phyloP scores from a whole-genome alignment of 2,329 filamentous ascomycete species.

The Pseudogymnoascus pannorum region DNA sequence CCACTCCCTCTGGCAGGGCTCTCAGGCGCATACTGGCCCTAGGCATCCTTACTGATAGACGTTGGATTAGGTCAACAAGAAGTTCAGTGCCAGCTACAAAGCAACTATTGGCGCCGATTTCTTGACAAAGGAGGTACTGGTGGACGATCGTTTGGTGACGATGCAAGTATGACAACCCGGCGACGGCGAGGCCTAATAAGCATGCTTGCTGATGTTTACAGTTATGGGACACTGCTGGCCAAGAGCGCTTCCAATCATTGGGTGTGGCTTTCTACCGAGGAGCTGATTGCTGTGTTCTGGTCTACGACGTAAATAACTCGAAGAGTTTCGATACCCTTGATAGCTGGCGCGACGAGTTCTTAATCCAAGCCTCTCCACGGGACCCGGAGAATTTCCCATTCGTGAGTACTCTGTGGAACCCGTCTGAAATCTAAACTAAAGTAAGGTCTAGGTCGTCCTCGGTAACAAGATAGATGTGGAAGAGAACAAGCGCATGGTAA shows the following conservation, averaged over 20 bases:
- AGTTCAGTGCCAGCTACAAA: conserved; percentile 99
- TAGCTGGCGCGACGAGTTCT: conserved; percentile 96
- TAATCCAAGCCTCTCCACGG: conserved; percentile 93
- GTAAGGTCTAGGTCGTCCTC: conserved; percentile 64
- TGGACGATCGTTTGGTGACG: conserved; percentile 93
- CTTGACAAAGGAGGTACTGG: conserved; percentile 92
- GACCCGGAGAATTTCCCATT: conserved; percentile 98
- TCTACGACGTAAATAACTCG: conserved; percentile 98
- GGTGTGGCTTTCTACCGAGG: conserved; percentile 97
- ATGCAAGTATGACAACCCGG: conserved; percentile 68
- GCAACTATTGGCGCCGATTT: conserved; percentile 98
- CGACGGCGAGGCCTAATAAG: not conserved
- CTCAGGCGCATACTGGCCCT: not conserved
- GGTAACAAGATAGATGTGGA: conserved; percentile 99
- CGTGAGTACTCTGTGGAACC: conserved; percentile 48
- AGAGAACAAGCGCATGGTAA: conserved; percentile 87
- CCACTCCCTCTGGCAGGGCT: conserved; percentile 12
- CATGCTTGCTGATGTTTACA: conserved; percentile 33
- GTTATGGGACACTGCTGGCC: conserved; percentile 97
- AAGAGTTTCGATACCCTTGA: conserved; percentile 99
- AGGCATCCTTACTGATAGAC: not conserved
- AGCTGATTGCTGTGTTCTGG: conserved; percentile 94
- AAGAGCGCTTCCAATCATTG: conserved; percentile 95
- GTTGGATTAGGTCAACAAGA: conserved; percentile 84
- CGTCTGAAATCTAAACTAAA: conserved; percentile 15